Base-by-base conservation (phyloP, 768 basidiomycete genomes). In the Cystoderma amianthinum region DNA sequence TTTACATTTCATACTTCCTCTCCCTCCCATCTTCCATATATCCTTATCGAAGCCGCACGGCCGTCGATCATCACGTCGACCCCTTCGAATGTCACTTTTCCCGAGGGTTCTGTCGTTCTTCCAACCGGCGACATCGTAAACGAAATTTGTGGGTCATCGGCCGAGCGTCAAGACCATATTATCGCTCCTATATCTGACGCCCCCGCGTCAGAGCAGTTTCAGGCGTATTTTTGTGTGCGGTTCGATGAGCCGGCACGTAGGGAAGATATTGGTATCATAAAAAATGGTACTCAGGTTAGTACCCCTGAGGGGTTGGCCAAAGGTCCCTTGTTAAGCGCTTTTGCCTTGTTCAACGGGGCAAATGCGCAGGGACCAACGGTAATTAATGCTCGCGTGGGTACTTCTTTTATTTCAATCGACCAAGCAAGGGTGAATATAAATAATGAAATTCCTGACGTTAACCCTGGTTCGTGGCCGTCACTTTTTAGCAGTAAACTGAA, bases 151-250 rank as follows among this genome's bases (percentile, higher is more conserved):
- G 85, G 85, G 6, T 72, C 59, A 48, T 84, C 80, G 42, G 65
- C 74, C 11, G 85, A 87, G 48, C 69, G 81, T 21, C 82, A 86
- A 53, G 85, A 88, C 56, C 67, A 64, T 50, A 83, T 85, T 48
- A 76, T 86, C 34, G 72, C 74, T 0, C 83, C 83, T 1, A 62
- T 59, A 4, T 73, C 74, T 13, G 71, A 57, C 10, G 52, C 54
- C 3, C 53, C 55, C 2, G 41, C 54, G 48, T 52, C 72, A 22
- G 38, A 62, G 41, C 43, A 62, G 41, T 84, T 77, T 55, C 63
- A 58, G 36, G 74, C 75, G 1, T 78, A 74, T 59, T 78, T 83
- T 53, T 79, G 75, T 34, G 80, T 76, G 2, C 69, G 78, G 6
- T 81, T 85, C 46, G 64, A 73, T 9, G 10, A 30, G 28, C 9